Evolutionary conservation across 805 yeast species (phyloP), one percentile per base, ranked within the genome.

Genomic region (Nakazawaea wickerhamii): DNA sequence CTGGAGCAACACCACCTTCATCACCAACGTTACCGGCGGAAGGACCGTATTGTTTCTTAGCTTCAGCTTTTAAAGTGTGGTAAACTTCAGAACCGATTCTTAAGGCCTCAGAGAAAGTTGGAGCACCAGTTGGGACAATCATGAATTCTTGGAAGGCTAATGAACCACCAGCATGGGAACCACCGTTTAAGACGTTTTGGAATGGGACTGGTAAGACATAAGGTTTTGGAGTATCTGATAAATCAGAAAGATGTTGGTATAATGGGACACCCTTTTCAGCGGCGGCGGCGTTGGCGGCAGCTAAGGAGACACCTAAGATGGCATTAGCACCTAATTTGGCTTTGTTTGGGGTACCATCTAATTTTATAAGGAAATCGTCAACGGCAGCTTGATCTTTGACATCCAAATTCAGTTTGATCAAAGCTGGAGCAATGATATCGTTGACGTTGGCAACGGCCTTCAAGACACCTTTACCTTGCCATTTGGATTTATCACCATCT

Each of bases 1-100:
- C 87, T 71, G 99, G 99, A 61, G 99, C 99, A 77, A 91, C 96
- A 82, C 99, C 99, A 84, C 99, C 99, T 80, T 91, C 99, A 73
- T 91, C 99, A 81, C 99, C 99, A 67, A 91, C 99, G 77, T 91
- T 91, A 75, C 96, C 98, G 62, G 99, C 99, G 51, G 95, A 83
- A 65, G 87, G 84, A 67, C 99, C 99, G 84, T 91, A 93, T 69
- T 74, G 77, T 82, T 87, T 83, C 81, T 87, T 86, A 70, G 98
- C 84, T 61, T 85, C 74, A 54, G 90, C 71, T 79, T 93, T 93
- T 71, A 91, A 81, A 74, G 78, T 76, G 82, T 91, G 98, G 93
- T 91, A 91, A 58, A 90, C 96, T 79, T 91, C 99, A 50, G 96
- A 69, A 68, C 98, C 98, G 55, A 87, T 85, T 79, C 96, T 87